These are phyloP conservation scores for Typha latifolia DNA, from an alignment of 176 grass and related monocot genomes.

Conservation along the genomic window DNA sequence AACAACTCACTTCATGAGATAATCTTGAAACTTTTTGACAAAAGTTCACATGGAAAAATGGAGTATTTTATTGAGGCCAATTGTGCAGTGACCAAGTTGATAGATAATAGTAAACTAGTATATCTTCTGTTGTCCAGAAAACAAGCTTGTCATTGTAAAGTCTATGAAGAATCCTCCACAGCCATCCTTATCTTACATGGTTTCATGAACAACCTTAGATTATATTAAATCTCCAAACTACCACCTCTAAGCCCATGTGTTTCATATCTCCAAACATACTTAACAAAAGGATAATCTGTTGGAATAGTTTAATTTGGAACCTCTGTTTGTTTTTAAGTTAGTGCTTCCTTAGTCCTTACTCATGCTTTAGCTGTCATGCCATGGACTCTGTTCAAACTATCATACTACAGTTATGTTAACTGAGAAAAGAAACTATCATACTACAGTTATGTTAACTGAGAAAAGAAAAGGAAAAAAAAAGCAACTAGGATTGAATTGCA, in stretches of 20 bases:
- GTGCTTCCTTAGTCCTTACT: neutral
- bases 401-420: neutral
- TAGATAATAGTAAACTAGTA: too few species aligned
- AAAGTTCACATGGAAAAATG: too few species aligned
- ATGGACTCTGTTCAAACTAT: neutral
- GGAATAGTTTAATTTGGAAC: neutral
- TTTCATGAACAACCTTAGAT: too few species aligned
- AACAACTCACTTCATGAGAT: too few species aligned
- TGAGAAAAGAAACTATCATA: neutral
- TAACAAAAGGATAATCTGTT: neutral
- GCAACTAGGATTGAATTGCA: neutral
- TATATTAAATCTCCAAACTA: neutral
- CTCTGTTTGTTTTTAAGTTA: neutral
- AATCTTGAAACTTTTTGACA: too few species aligned
- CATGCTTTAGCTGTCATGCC: conserved; percentile 1
- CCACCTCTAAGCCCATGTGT: conserved; percentile 1
- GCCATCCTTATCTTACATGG: too few species aligned
- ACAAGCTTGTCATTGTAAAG: too few species aligned
- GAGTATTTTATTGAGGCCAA: too few species aligned
- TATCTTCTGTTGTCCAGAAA: too few species aligned
- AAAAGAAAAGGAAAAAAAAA: neutral
- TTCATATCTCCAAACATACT: conserved; percentile 8
- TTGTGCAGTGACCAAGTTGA: too few species aligned
- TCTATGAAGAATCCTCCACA: too few species aligned
- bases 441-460: neutral